Base-by-base conservation (phyloP, 768 basidiomycete genomes). In the Ephemerocybe angulata region DNA sequence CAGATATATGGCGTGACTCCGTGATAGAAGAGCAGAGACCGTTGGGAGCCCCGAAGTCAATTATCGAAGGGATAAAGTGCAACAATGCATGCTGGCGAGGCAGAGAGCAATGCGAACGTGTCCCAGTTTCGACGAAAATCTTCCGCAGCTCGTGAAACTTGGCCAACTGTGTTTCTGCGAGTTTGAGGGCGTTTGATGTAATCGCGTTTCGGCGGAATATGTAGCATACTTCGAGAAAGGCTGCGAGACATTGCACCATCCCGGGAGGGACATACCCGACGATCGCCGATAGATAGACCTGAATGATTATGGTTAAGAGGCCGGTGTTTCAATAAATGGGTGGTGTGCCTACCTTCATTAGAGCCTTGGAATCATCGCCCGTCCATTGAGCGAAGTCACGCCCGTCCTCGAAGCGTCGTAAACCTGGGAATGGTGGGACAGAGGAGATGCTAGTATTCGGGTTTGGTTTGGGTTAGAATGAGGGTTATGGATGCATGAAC, bases 201-300 rank as follows among this genome's bases (percentile, higher is more conserved):
- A 72, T 63, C 4, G 55, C 35, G 30, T 68, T 57, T n/a, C 66
- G 56, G 3, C 66, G 63, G 1, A 64, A 67, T 17, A 72, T 57
- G 48, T 71, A 72, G n/a, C 70, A 67, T 48, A 70, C 65, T 33
- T 76, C 72, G 0, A 77, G 50, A 24, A 74, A 52, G 1, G 67
- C 63, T 5, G 54, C 50, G 4, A 67, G 54, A 1, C 62, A 62
- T 10, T 53, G 24, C 1, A 71, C 43, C 56, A 65, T 64, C 24
- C 56, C 30, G 12, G 52, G 19, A 4, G 57, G 63, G 2, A 66
- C 55, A 33, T 53, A 53, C 7, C 63, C 63, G 1, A 25, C 31
- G 31, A 66, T 62, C 13, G 63, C 63, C 12, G 63, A 46, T 0
- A 66, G 48, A 28, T 66, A 68, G 3, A 65, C 59, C 64, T 67